Conservation (phyloP, 805 yeast genomes). For the Candida orba region DNA sequence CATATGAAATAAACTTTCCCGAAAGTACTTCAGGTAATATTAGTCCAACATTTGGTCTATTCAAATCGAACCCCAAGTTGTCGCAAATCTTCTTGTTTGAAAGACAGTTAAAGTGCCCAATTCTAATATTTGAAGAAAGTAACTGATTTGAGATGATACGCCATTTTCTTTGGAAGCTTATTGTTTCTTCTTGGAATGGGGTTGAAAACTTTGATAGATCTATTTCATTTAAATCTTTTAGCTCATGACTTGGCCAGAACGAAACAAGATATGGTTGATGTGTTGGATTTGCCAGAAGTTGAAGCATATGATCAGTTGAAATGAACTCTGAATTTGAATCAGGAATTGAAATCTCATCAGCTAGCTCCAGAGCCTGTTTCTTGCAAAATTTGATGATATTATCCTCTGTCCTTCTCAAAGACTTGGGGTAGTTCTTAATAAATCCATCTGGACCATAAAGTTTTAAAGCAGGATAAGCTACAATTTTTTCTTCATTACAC, state of each 20-base stretch:
- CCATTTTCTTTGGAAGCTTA: slow-evolving; percentile 51
- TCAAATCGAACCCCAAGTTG: slow-evolving; percentile 37
- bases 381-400: slow-evolving; percentile 46
- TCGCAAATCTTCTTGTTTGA: slow-evolving; percentile 44
- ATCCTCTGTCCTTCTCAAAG: slow-evolving; percentile 39
- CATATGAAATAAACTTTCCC: slow-evolving; percentile 34
- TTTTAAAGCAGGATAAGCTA: slow-evolving; percentile 62
- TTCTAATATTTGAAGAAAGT: slow-evolving; percentile 25
- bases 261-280: slow-evolving; percentile 49
- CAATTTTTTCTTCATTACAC: slow-evolving; percentile 60
- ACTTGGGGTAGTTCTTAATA: slow-evolving; percentile 41
- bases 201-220: slow-evolving; percentile 28
- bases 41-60: slow-evolving; percentile 38
- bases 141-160: slow-evolving; percentile 45
- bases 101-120: slow-evolving; percentile 57
- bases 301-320: slow-evolving; percentile 35
- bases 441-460: slow-evolving; percentile 56
- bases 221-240: slow-evolving; percentile 27
- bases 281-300: slow-evolving; percentile 36
- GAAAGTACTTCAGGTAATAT: slow-evolving; percentile 44
- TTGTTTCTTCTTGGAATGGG: slow-evolving; percentile 43
- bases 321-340: slow-evolving; percentile 35
- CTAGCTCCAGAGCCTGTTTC: slow-evolving; percentile 42
- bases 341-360: slow-evolving; percentile 30
- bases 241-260: slow-evolving; percentile 55